A percentile compares a stretch with the other conserved stretches of the same genome.
Conservation (phyloP, 2,329 filamentous ascomycete genomes). For the Xylaria sp. region DNA sequence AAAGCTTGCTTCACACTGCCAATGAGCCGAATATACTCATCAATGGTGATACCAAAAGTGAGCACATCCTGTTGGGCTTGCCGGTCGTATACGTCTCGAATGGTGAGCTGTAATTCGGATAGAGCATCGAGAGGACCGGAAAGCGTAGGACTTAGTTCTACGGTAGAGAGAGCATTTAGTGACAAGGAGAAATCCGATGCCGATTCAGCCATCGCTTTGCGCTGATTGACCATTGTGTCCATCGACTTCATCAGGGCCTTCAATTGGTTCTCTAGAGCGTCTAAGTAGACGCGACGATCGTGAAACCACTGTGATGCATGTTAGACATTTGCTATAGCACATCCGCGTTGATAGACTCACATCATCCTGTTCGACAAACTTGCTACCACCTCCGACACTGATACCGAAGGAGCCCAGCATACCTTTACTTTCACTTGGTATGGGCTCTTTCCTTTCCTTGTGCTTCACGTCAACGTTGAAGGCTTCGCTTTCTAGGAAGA, state of each 20-base stretch:
- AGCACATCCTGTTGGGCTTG: constrained; percentile 97
- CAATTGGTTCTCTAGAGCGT: constrained; percentile 89
- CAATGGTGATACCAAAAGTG: constrained; percentile 95
- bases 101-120: constrained; percentile 91
- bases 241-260: constrained; percentile 91
- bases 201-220: constrained; percentile 91
- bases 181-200: constrained; percentile 93
- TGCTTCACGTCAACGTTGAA: constrained; percentile 98
- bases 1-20: constrained; percentile 95
- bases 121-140: constrained; percentile 89
- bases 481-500: constrained; percentile 94
- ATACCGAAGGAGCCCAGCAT: constrained; percentile 86
- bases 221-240: constrained; percentile 88
- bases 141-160: constrained; percentile 87
- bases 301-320: constrained; percentile 82
- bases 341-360: constrained; percentile 55
- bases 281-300: constrained; percentile 91
- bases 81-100: constrained; percentile 92
- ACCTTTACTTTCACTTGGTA: constrained; percentile 88
- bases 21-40: constrained; percentile 96
- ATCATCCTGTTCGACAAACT: constrained; percentile 98
- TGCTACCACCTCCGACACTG: constrained; percentile 75
- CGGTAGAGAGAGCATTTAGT: constrained; percentile 87
- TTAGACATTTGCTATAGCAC: constrained; percentile 24
- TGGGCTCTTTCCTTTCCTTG: constrained; percentile 88